Evolutionary conservation across 192 early-diverging fungal species (phyloP), one percentile per base, ranked within the genome.

Genomic region (Diversispora epigaea): DNA sequence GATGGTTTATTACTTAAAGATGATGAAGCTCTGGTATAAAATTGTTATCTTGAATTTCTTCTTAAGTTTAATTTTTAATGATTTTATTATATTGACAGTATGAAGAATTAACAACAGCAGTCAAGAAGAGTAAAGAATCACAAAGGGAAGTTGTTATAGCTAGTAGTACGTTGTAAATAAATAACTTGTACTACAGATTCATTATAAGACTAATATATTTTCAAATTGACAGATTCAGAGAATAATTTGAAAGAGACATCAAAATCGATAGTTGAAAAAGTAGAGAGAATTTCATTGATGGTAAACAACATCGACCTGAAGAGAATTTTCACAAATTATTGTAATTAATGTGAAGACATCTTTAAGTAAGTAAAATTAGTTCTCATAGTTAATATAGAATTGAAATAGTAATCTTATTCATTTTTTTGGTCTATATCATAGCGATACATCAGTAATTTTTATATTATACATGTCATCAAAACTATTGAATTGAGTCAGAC

Each of bases 351-450:
- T n/a, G 65, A 49, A 68, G 46, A 68, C 65, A 68, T 68, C 46
- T 68, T 68, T 68, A 44, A 68, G 46, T 68, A 19, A 68, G 65
- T 68, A 68, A 21, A 49, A 68, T 49, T n/a, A 14, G 45, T 6
- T 46, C 19, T 21, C 6, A 49, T 49, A 68, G 46, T 68, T 68
- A 21, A 68, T 25, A 25, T 68, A 49, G 65, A 68, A 5, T 41
- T 7, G 1, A 70, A 65, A 70, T 56, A 70, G 52, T 70, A 70
- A n/a, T 56, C 68, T 70, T 70, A 65, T 32, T 54, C 49, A 49
- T 69, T 54, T 69, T 69, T 22, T 69, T 69, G 54, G 68, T 69
- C 50, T 69, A 19, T 69, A 49, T 69, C 46, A 56, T 70, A 70
- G 52, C 68, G 52, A 70, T 56, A 70, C n/a, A n/a, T n/a, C n/a